Percentiles rank a stretch among this genome's conserved stretches.
These are phyloP conservation scores for Arabidopsis suecica DNA, from an alignment of 345 rosid species.

Conservation along the genomic window DNA sequence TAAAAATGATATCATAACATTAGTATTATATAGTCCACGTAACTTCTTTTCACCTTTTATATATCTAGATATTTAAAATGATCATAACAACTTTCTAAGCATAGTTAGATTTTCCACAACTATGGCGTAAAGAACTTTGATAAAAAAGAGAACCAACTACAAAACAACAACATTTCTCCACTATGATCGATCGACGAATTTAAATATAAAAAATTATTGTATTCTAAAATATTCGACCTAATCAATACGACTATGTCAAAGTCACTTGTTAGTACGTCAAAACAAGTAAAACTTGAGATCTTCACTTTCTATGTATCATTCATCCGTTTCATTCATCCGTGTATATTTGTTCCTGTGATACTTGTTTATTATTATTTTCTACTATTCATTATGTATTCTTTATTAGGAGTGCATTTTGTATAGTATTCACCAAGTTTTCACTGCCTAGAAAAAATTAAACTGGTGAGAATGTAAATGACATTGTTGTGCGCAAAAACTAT, in stretches of 20 bases:
- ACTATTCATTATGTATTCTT: too few relatives aligned
- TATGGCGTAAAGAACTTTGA: conserved; percentile 31
- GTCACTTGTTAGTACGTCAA: conserved; percentile 4
- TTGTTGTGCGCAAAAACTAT: too few relatives aligned
- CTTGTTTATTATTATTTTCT: too few relatives aligned
- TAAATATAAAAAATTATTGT: conserved; percentile 7
- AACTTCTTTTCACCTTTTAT: background rate
- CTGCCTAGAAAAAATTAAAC: too few relatives aligned
- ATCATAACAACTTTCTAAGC: background rate
- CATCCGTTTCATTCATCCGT: background rate
- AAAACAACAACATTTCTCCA: conserved; percentile 17
- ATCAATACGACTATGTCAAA: conserved; percentile 22
- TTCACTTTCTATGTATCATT: background rate
- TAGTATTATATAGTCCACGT: background rate
- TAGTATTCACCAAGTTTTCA: too few relatives aligned
- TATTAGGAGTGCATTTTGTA: too few relatives aligned
- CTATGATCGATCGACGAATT: conserved; percentile 16
- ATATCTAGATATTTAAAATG: background rate
- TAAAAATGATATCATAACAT: background rate
- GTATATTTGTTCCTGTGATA: too few relatives aligned
- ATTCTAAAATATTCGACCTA: conserved; percentile 33
- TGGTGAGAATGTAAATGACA: background rate
- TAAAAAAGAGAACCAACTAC: conserved; percentile 3
- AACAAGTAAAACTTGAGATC: background rate
- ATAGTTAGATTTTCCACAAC: conserved; percentile 23